Conservation (phyloP, 768 basidiomycete species). For the Termitomyces sp. region DNA sequence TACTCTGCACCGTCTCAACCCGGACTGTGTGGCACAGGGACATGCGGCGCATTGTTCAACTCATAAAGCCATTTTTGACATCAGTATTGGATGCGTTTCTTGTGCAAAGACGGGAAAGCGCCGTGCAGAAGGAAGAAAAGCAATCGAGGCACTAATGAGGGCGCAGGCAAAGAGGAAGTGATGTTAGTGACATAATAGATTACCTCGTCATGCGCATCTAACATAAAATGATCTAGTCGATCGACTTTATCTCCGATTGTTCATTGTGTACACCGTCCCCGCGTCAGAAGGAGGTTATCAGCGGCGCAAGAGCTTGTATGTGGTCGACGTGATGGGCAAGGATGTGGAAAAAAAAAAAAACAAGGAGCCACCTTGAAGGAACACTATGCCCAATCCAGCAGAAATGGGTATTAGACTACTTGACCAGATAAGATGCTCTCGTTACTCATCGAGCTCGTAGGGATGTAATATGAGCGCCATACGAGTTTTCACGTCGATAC, state of each 20-base stretch:
- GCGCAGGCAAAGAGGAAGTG: constrained; percentile 2
- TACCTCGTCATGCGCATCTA: background rate
- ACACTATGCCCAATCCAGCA: background rate
- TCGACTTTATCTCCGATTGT: background rate
- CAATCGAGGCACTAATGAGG: constrained; percentile 1
- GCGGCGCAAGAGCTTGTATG: background rate
- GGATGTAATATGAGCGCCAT: background rate
- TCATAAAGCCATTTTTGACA: constrained; percentile 2
- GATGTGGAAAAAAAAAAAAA: background rate
- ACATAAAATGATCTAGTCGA: background rate
- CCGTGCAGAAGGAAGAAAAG: constrained; percentile 1
- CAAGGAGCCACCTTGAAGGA: background rate
- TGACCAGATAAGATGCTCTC: background rate
- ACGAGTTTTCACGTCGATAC: background rate
- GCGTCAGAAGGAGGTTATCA: background rate
- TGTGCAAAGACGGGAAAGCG: background rate
- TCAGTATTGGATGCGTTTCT: background rate
- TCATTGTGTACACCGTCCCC: background rate
- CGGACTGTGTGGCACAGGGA: constrained; percentile 3
- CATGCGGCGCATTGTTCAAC: background rate
- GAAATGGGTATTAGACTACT: background rate
- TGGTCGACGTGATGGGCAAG: background rate
- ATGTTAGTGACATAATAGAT: background rate
- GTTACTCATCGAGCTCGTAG: background rate
- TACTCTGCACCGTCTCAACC: constrained; percentile 1